These are phyloP conservation scores for Penicillium sp. DNA, from an alignment of 2,329 filamentous ascomycete genomes.

Conservation along the genomic window DNA sequence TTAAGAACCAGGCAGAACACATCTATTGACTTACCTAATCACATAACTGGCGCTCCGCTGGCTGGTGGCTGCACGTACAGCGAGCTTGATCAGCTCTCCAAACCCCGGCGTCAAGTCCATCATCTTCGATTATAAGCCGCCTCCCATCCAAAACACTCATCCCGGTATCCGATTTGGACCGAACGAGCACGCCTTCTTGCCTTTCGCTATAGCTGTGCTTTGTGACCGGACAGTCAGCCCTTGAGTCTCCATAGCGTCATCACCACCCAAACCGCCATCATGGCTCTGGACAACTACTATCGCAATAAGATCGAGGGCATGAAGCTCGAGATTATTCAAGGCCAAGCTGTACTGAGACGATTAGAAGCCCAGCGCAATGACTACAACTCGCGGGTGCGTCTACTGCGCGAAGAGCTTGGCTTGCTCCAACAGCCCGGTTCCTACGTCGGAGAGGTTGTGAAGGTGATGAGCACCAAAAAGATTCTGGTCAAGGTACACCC, in stretches of 20 bases:
- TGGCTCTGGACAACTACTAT: constrained; percentile 99
- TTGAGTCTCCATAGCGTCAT: constrained; percentile 27
- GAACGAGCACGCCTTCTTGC: background rate
- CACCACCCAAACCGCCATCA: constrained; percentile 54
- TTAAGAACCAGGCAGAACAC: constrained; percentile 1
- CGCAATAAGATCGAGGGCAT: constrained; percentile 99
- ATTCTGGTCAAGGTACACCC: constrained; percentile 98
- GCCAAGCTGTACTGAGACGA: constrained; percentile 89
- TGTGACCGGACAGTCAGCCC: constrained; percentile 5
- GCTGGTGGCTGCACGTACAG: constrained; percentile 13
- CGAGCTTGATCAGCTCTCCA: constrained; percentile 3
- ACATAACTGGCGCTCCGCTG: constrained; percentile 8
- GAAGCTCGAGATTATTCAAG: constrained; percentile 99
- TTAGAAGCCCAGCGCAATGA: constrained; percentile 98
- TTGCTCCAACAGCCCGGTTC: constrained; percentile 95
- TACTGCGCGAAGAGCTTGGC: constrained; percentile 92
- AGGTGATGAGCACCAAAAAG: constrained; percentile 99
- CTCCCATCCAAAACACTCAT: background rate
- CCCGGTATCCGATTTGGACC: background rate
- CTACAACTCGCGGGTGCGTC: constrained; percentile 95
- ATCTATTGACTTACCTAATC: constrained; percentile 1
- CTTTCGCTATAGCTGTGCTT: background rate
- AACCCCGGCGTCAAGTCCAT: constrained; percentile 6
- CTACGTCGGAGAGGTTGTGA: constrained; percentile 99
- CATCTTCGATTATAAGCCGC: background rate